A percentile compares a stretch with the other conserved stretches of the same genome.
These are phyloP conservation scores for Emmonsiellopsis sp. DNA, from an alignment of 2,329 filamentous ascomycete species.

Conservation along the genomic window DNA sequence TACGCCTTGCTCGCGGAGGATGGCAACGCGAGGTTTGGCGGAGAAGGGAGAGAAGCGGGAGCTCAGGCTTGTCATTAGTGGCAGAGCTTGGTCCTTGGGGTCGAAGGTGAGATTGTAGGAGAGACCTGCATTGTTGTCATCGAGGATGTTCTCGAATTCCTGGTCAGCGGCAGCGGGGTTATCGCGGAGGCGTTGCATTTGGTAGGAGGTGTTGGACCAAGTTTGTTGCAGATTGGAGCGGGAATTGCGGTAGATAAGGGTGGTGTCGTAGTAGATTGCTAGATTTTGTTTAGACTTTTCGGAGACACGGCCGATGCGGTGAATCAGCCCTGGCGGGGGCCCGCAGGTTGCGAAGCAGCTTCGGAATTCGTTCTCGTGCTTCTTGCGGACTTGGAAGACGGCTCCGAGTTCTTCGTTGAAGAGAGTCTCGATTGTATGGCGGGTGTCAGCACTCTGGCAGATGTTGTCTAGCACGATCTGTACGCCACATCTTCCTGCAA, in stretches of 20 bases:
- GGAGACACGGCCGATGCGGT: constrained; percentile 71
- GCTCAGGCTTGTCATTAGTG: constrained; percentile 55
- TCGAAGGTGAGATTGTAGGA: constrained; percentile 75
- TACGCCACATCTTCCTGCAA: constrained; percentile 82
- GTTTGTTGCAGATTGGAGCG: constrained; percentile 71
- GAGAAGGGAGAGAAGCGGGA: constrained; percentile 47
- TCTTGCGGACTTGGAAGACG: constrained; percentile 86
- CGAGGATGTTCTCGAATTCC: constrained; percentile 66
- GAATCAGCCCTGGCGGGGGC: constrained; percentile 70
- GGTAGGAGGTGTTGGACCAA: constrained; percentile 81
- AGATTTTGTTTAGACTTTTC: constrained; percentile 62
- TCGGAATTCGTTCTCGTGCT: constrained; percentile 75
- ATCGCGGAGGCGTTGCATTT: constrained; percentile 85
- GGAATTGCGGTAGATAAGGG: constrained; percentile 58
- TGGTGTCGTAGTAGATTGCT: constrained; percentile 62
- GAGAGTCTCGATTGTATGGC: constrained; percentile 63
- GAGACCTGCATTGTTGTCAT: constrained; percentile 71
- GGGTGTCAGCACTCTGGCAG: constrained; percentile 50
- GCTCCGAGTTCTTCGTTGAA: constrained; percentile 97
- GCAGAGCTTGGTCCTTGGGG: constrained; percentile 66
- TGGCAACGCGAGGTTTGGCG: constrained; percentile 69
- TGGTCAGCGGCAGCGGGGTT: constrained; percentile 78
- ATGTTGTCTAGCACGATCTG: constrained; percentile 72
- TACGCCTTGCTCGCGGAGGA: constrained; percentile 89
- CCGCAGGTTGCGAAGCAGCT: constrained; percentile 87